phyloP scores from a whole-genome alignment of 163 green algal genomes.

The Trebouxiophyceae sp. region DNA sequence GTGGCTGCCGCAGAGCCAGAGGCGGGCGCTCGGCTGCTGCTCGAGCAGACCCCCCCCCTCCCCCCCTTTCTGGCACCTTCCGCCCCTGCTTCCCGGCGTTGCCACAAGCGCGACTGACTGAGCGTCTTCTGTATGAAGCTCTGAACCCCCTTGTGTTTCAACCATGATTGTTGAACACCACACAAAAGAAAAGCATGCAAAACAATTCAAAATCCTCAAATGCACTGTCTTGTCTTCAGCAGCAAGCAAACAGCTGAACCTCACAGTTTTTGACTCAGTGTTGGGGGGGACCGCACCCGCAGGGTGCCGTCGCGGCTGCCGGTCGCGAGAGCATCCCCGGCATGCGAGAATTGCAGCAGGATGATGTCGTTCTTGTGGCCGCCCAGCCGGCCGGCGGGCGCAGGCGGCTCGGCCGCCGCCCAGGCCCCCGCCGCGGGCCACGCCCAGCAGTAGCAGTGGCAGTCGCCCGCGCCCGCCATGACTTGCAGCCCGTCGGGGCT shows the following conservation, averaged over 20 bases:
- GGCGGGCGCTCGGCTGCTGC: too few species aligned
- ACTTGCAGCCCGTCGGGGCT: slow-evolving; percentile 52
- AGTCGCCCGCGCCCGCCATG: slow-evolving; percentile 49
- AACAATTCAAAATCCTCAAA: too few species aligned
- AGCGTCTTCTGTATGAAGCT: too few species aligned
- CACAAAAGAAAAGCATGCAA: background rate
- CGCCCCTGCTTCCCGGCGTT: too few species aligned
- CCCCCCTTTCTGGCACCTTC: too few species aligned
- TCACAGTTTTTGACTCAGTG: background rate
- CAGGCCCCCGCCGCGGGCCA: slow-evolving; percentile 33
- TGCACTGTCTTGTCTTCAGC: background rate
- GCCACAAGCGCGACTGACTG: too few species aligned
- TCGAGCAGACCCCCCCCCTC: too few species aligned
- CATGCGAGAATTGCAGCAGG: slow-evolving; percentile 56
- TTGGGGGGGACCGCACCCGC: slow-evolving; percentile 16
- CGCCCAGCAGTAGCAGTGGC: slow-evolving; percentile 56
- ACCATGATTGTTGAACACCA: background rate
- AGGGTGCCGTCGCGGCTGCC: slow-evolving; percentile 65
- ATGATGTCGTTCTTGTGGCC: slow-evolving; percentile 65
- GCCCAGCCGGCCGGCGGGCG: slow-evolving; percentile 14
- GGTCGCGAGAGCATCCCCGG: slow-evolving; percentile 46
- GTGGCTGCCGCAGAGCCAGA: too few species aligned
- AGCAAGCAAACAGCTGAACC: background rate
- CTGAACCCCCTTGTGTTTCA: too few species aligned
- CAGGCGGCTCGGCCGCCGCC: background rate